These are phyloP conservation scores for Aspergillus clavatus DNA, from an alignment of 2,329 filamentous ascomycete species.

Conservation along the genomic window DNA sequence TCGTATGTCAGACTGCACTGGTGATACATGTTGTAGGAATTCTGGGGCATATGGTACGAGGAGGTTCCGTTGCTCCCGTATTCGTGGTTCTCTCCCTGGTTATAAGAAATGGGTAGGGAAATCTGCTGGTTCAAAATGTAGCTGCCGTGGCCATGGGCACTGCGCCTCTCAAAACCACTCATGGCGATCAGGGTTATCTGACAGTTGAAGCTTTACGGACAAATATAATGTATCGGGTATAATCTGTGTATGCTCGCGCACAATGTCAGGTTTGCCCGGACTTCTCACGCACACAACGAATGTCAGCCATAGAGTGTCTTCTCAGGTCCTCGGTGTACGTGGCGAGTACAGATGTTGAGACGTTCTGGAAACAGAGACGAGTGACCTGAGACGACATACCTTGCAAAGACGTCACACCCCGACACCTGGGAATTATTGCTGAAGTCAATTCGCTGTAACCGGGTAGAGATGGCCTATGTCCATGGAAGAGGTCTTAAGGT, in stretches of 20 bases:
- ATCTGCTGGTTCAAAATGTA: conserved; percentile 33
- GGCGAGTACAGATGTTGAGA: too few species aligned
- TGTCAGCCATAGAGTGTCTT: too few species aligned
- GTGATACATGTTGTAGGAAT: conserved; percentile 35
- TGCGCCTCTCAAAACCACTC: conserved; percentile 39
- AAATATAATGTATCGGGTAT: not conserved
- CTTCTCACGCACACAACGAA: not conserved
- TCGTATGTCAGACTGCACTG: conserved; percentile 35
- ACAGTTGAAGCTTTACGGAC: not conserved
- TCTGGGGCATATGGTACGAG: conserved; percentile 31
- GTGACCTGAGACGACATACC: too few species aligned
- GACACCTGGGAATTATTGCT: too few species aligned
- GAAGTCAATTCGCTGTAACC: too few species aligned
- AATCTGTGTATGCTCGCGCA: not conserved
- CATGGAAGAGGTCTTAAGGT: too few species aligned
- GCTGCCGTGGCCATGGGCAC: conserved; percentile 31
- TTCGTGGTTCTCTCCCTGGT: conserved; percentile 28
- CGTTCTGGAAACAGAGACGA: too few species aligned
- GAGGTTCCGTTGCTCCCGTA: conserved; percentile 26
- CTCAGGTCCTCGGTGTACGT: too few species aligned
- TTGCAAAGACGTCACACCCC: too few species aligned
- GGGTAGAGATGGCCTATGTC: too few species aligned
- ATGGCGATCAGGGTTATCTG: conserved; percentile 18
- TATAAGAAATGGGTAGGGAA: conserved; percentile 29
- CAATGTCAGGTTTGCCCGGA: not conserved